phyloP scores from a whole-genome alignment of 257 asterid species.

The Plantago ovata region DNA sequence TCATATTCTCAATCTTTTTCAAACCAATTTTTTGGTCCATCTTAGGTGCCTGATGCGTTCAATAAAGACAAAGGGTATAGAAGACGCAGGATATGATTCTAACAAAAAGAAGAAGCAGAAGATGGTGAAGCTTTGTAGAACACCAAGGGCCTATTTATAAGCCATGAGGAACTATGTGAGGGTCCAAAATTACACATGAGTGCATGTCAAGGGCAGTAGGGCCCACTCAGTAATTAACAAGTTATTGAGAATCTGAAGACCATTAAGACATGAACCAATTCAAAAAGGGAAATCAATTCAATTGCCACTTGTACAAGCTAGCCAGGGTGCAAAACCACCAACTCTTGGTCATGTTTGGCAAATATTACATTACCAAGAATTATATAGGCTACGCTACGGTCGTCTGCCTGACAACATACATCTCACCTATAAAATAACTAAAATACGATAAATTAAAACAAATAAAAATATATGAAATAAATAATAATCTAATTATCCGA shows the following conservation, averaged over 20 bases:
- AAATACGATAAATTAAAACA: too few relatives aligned
- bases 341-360: conserved; percentile 24
- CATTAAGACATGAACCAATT: background rate
- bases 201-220: background rate
- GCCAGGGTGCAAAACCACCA: conserved; percentile 3
- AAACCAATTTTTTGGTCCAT: conserved; percentile 60
- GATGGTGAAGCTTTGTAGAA: background rate
- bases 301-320: conserved; percentile 11
- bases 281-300: conserved; percentile 4
- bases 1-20: conserved; percentile 45
- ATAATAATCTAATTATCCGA: too few relatives aligned
- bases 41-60: background rate
- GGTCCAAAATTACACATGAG: background rate
- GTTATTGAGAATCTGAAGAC: conserved; percentile 26
- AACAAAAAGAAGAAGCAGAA: background rate
- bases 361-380: background rate
- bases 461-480: too few relatives aligned
- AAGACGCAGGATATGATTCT: too few relatives aligned
- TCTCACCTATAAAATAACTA: too few relatives aligned
- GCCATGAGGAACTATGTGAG: background rate
- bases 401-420: too few relatives aligned
- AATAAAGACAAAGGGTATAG: background rate
- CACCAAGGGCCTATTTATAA: conserved; percentile 20
- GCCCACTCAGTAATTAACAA: conserved; percentile 17
- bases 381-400: too few relatives aligned